A percentile compares a stretch with the other conserved stretches of the same genome.
Conservation (phyloP, 2,329 filamentous ascomycete species). For the Colletotrichum liaoningense region DNA sequence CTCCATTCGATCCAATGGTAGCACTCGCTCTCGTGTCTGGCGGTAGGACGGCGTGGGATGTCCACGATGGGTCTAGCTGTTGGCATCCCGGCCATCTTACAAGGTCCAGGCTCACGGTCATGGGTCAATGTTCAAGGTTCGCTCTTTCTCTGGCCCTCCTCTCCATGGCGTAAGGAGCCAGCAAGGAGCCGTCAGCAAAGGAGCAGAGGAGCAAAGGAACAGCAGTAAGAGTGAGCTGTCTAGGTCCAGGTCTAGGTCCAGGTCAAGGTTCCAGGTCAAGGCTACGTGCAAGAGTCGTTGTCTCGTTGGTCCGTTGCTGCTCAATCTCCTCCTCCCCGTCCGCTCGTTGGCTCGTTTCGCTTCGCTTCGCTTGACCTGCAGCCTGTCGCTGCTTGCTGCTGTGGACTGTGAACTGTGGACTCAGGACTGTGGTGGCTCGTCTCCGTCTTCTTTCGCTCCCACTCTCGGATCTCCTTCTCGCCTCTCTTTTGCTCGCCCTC, state of each 20-base stretch:
- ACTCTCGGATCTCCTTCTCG: constrained; percentile 7
- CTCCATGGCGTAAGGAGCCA: not conserved
- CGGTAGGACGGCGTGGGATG: not conserved
- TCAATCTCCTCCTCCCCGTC: constrained; percentile 26
- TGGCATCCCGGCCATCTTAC: not conserved
- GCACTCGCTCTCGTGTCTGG: constrained; percentile 2
- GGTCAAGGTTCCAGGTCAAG: constrained; percentile 19
- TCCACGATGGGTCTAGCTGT: constrained; percentile 2
- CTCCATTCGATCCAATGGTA: constrained; percentile 24
- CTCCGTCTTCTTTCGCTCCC: constrained; percentile 7
- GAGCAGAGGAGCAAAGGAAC: not conserved
- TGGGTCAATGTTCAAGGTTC: constrained; percentile 11
- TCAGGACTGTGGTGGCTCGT: constrained; percentile 9
- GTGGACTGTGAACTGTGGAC: no score
- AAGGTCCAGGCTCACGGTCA: constrained; percentile 24
- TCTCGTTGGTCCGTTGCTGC: constrained; percentile 14
- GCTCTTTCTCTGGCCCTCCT: not conserved
- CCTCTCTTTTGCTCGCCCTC: constrained; percentile 33
- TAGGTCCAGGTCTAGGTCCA: constrained; percentile 14
- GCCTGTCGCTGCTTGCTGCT: constrained; percentile 4
- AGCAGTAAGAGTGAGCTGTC: not conserved
- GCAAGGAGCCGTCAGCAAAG: not conserved
- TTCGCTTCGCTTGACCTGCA: constrained; percentile 31
- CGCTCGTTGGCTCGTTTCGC: constrained; percentile 32
- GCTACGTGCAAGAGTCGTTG: not conserved